Percentiles rank a stretch among this genome's conserved stretches.
Evolutionary conservation across 345 rosid species (phyloP).

Genomic region (Arabidopsis suecica): DNA sequence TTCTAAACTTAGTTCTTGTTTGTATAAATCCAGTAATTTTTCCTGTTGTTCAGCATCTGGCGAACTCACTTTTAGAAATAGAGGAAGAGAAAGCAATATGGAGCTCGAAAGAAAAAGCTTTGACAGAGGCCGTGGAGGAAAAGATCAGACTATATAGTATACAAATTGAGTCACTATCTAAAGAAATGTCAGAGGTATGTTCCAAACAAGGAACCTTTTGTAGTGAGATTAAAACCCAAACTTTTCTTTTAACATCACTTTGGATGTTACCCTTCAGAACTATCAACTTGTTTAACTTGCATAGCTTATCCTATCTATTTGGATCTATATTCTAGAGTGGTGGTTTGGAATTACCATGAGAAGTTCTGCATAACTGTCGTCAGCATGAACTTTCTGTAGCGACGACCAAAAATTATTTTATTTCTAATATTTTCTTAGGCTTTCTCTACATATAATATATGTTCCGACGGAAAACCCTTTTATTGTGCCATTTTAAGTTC

Average conservation of each 20-base stretch:
- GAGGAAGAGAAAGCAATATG: constrained; percentile 93
- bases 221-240: constrained; percentile 1
- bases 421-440: constrained; percentile 8
- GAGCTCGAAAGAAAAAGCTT: constrained; percentile 76
- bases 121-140: constrained; percentile 65
- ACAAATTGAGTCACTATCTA: constrained; percentile 55
- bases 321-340: constrained; percentile 11
- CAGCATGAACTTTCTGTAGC: constrained; percentile 12
- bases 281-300: neutral
- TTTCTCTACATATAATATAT: neutral
- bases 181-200: constrained; percentile 64
- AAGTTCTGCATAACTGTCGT: constrained; percentile 7
- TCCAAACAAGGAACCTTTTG: constrained; percentile 21
- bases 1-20: constrained; percentile 19
- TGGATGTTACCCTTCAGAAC: constrained; percentile 20
- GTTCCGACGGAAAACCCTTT: neutral
- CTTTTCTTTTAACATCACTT: constrained; percentile 23
- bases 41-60: constrained; percentile 67
- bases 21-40: constrained; percentile 18
- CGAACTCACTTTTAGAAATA: constrained; percentile 79
- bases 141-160: constrained; percentile 50
- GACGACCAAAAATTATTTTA: neutral
- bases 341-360: constrained; percentile 26
- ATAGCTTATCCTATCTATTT: constrained; percentile 24
- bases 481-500: constrained; percentile 14